Percentiles rank a stretch among this genome's conserved stretches.
phyloP scores from a whole-genome alignment of 306 rosid genomes.

The Purshia tridentata region DNA sequence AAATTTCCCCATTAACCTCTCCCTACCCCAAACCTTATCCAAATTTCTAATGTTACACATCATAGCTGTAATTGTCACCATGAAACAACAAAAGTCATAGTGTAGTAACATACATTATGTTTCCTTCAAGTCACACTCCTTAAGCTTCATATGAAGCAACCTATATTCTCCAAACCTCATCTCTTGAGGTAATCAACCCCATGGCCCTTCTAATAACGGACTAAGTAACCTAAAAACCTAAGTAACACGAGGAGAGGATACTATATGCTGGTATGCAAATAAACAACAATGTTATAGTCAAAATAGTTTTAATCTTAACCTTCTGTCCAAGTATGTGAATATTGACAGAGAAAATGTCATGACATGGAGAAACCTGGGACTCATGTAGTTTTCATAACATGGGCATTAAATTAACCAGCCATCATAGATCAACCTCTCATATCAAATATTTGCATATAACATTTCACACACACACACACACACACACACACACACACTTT shows the following conservation, averaged over 20 bases:
- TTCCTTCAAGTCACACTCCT: not conserved
- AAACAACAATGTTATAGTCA: not conserved
- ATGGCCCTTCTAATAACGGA: not conserved
- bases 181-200: not conserved
- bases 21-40: no score
- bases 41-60: no score
- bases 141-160: not conserved
- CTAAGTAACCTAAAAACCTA: not conserved
- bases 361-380: not conserved
- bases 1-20: no score
- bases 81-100: no score
- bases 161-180: not conserved
- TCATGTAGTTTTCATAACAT: not conserved
- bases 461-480: no score
- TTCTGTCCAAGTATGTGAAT: not conserved
- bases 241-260: not conserved
- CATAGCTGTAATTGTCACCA: no score
- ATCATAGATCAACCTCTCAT: not conserved
- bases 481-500: not conserved
- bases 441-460: not conserved
- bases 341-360: not conserved
- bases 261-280: not conserved
- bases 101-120: not conserved
- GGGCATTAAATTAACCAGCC: not conserved
- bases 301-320: not conserved